Conservation (phyloP, 2,329 filamentous ascomycete species). For the Aureobasidium uvarum region DNA sequence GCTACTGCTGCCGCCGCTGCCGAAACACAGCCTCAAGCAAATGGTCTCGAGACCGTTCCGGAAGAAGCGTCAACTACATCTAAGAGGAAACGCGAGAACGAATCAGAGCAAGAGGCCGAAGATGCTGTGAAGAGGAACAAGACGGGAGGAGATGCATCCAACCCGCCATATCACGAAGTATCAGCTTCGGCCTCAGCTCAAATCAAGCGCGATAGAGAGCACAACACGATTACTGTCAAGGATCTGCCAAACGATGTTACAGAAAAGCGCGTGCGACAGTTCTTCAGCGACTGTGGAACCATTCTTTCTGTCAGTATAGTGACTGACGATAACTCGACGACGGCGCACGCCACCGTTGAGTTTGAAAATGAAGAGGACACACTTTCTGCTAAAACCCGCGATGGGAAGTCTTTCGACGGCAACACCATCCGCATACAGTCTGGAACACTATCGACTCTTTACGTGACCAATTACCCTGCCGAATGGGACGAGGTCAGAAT, state of each 20-base stretch:
- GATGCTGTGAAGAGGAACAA: conserved; percentile 66
- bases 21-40: conserved; percentile 28
- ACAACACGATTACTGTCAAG: conserved; percentile 78
- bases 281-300: conserved; percentile 86
- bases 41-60: conserved; percentile 38
- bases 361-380: conserved; percentile 80
- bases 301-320: conserved; percentile 74
- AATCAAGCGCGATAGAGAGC: conserved; percentile 80
- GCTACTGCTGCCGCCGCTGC: conserved; percentile 57
- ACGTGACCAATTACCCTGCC: conserved; percentile 85
- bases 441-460: conserved; percentile 77
- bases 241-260: conserved; percentile 70
- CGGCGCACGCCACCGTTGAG: conserved; percentile 74
- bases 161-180: conserved; percentile 35
- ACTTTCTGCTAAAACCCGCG: conserved; percentile 72
- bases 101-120: conserved; percentile 52
- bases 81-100: conserved; percentile 74
- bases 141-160: conserved; percentile 42
- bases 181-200: conserved; percentile 39
- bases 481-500: conserved; percentile 70
- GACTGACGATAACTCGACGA: conserved; percentile 60
- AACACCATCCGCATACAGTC: conserved; percentile 70
- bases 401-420: conserved; percentile 75
- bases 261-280: conserved; percentile 74
- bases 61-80: conserved; percentile 35